Base-by-base conservation (phyloP, 352 stramenopile genomes). In the Pythium graminicola region DNA sequence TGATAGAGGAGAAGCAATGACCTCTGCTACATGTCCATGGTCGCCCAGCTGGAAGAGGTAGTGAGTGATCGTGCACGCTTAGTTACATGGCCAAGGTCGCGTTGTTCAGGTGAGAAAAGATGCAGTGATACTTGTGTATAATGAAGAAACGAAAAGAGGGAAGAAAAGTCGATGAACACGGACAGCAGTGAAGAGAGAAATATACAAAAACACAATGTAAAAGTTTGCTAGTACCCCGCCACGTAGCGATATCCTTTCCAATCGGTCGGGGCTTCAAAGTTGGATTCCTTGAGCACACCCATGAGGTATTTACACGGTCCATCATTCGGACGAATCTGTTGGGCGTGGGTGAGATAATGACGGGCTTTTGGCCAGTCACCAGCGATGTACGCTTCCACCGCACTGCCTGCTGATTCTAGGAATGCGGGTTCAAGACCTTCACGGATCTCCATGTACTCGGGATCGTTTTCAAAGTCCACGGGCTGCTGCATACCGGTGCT, bases 161-260 rank as follows among this genome's bases (percentile, higher is more conserved):
- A 29, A 27, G 20, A 9, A 26, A 45, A 29, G 4, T 29, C 17
- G 17, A 45, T 23, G 19, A 43, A 20, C 43, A 31, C 16, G 31
- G 31, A 20, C 27, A 50, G 20, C 6, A 35, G 33, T 26, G 44
- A 32, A 42, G 33, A 47, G n/a, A 54, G 26, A 52, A 54, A 41
- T 53, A 47, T 45, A 28, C 26, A 56, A 35, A 60, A 54, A 36
- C 28, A 57, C 26, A 46, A 32, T 46, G 40, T 17, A 26, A 23
- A 17, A 31, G 40, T 20, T 32, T 27, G 17, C 61, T 67, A 91
- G 40, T 91, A 91, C 2, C 80, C 80, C n/a, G 66, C 67, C n/a
- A 97, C 71, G 63, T 81, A 85, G 50, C 86, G 84, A 53, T 96
- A 96, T 54, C 86, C 89, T 42, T 89, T 84, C 93, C 93, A 98